phyloP scores from a whole-genome alignment of 345 rosid genomes.

The Cardamine chenopodiifolia region DNA sequence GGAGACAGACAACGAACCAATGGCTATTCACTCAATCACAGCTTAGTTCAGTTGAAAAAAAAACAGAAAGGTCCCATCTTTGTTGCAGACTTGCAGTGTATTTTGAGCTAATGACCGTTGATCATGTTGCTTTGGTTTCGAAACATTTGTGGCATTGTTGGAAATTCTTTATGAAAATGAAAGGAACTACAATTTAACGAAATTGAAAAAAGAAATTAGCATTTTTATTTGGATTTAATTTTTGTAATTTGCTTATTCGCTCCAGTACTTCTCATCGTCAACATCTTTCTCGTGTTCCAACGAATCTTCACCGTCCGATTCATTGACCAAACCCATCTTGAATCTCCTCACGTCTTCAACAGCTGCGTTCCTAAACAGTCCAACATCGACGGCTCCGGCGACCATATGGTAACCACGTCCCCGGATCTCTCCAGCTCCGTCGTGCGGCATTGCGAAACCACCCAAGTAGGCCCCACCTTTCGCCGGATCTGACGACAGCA shows the following conservation, averaged over 20 bases:
- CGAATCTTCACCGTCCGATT: slow-evolving; percentile 47
- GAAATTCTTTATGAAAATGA: slow-evolving; percentile 13
- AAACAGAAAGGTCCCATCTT: slow-evolving; percentile 16
- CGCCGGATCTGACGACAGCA: slow-evolving; percentile 47
- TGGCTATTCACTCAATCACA: slow-evolving; percentile 52
- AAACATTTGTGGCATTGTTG: slow-evolving; percentile 26
- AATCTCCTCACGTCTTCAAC: slow-evolving; percentile 79
- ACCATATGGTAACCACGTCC: slow-evolving; percentile 80
- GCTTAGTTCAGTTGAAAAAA: slow-evolving; percentile 18
- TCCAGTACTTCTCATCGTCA: slow-evolving; percentile 52
- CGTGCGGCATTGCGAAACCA: slow-evolving; percentile 80
- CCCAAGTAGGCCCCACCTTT: slow-evolving; percentile 62
- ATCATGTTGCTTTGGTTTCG: not conserved
- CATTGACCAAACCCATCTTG: slow-evolving; percentile 50
- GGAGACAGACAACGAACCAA: slow-evolving; percentile 63
- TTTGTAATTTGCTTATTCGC: slow-evolving; percentile 23
- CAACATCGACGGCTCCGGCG: slow-evolving; percentile 74
- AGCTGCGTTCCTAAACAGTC: slow-evolving; percentile 66
- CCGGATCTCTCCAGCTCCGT: slow-evolving; percentile 54
- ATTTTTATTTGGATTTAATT: not conserved
- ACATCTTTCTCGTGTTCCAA: slow-evolving; percentile 35
- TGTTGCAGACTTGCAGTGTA: slow-evolving; percentile 7
- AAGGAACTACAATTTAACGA: not conserved
- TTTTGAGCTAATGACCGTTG: slow-evolving; percentile 11
- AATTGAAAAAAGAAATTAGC: not conserved